These are phyloP conservation scores for Tuber indicum DNA, from an alignment of 495 filamentous ascomycete species.

Conservation along the genomic window DNA sequence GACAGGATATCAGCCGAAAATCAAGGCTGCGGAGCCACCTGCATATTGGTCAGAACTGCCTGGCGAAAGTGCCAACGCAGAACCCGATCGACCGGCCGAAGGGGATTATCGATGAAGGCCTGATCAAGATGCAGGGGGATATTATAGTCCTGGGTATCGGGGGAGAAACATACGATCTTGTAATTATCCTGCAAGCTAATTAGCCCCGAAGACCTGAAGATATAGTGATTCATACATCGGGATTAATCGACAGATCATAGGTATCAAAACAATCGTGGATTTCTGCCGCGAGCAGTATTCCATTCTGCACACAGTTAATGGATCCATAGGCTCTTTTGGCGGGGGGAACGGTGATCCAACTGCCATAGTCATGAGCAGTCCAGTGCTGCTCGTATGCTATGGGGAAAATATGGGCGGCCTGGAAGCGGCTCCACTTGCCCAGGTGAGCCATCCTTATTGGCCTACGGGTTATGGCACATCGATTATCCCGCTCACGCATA, in stretches of 20 bases:
- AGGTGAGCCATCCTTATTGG: not conserved
- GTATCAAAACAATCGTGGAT: constrained; percentile 43
- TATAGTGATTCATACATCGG: constrained; percentile 11
- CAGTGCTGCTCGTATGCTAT: constrained; percentile 42
- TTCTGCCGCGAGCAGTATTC: constrained; percentile 38
- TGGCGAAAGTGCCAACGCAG: constrained; percentile 48
- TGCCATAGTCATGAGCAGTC: constrained; percentile 34
- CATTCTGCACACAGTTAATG: constrained; percentile 41
- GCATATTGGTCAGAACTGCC: constrained; percentile 44
- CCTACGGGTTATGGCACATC: constrained; percentile 43
- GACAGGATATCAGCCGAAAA: constrained; percentile 47
- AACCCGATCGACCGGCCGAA: constrained; percentile 35
- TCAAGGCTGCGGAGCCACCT: constrained; percentile 43
- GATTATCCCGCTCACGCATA: constrained; percentile 35
- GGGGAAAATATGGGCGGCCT: constrained; percentile 45
- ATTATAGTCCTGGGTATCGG: constrained; percentile 36
- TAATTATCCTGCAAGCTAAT: constrained; percentile 24
- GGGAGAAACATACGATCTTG: constrained; percentile 43
- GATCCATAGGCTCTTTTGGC: constrained; percentile 13
- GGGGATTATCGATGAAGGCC: constrained; percentile 43
- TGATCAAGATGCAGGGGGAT: constrained; percentile 43
- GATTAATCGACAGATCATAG: constrained; percentile 37
- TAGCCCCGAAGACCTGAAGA: no score
- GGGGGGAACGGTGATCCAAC: constrained; percentile 42
- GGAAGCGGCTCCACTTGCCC: constrained; percentile 35